A percentile compares a stretch with the other conserved stretches of the same genome.
phyloP scores from a whole-genome alignment of 352 stramenopile genomes.

The Pythium rhizo-oryzae region DNA sequence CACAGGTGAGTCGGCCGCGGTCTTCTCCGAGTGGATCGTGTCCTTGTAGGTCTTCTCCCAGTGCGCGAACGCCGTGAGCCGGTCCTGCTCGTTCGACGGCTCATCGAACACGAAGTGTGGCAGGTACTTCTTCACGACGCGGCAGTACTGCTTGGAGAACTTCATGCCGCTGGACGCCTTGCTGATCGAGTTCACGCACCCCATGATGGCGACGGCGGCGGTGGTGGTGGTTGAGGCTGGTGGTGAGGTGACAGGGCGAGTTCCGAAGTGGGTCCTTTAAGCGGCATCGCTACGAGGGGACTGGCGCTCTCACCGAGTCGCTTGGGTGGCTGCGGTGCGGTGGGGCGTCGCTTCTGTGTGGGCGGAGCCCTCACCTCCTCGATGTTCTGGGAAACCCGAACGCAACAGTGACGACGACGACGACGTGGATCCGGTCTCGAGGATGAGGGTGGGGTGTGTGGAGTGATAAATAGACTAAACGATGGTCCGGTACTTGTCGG shows the following conservation, averaged over 20 bases:
- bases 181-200: conserved; percentile 22
- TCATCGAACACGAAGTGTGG: conserved; percentile 59
- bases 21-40: conserved; percentile 64
- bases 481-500: not conserved
- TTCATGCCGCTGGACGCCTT: conserved; percentile 24
- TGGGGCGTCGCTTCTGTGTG: too few relatives aligned
- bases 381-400: not conserved
- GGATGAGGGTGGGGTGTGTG: not conserved
- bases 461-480: not conserved
- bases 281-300: too few relatives aligned
- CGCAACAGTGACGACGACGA: not conserved
- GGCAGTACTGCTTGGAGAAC: conserved; percentile 69
- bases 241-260: not conserved
- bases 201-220: conserved; percentile 7
- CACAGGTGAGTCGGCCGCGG: conserved; percentile 47
- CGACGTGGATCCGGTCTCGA: conserved; percentile 6
- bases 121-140: conserved; percentile 64
- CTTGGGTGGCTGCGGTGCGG: too few relatives aligned
- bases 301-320: not conserved
- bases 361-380: not conserved
- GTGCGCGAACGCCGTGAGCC: conserved; percentile 55
- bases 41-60: conserved; percentile 73
- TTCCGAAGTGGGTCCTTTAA: not conserved
- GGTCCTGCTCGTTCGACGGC: conserved; percentile 51
- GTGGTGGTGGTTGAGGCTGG: not conserved